These are phyloP conservation scores for Chenopodium formosanum DNA, from an alignment of 148 eudicot species.

Conservation along the genomic window DNA sequence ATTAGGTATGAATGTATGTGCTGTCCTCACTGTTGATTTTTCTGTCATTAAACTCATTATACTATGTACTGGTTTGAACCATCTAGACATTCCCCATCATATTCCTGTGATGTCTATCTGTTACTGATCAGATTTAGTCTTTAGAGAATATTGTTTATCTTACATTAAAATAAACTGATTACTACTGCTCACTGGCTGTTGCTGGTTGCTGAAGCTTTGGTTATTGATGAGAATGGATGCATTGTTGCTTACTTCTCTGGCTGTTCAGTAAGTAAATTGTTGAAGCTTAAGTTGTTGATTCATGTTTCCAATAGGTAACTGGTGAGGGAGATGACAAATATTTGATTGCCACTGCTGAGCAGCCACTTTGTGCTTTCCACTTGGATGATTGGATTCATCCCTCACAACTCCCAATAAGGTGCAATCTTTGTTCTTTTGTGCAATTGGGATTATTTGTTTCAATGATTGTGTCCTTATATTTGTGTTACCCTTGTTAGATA, in stretches of 20 bases:
- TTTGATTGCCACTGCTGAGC: constrained; percentile 96
- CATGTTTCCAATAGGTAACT: constrained; percentile 47
- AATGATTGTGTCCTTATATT: constrained; percentile 13
- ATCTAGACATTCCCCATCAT: background rate
- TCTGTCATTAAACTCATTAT: background rate
- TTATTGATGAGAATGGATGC: constrained; percentile 1
- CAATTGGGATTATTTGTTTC: background rate
- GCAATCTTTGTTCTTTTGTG: background rate
- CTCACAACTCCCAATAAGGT: constrained; percentile 76
- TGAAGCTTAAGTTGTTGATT: constrained; percentile 18
- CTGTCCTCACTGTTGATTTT: background rate
- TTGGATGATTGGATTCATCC: constrained; percentile 89
- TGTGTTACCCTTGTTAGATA: constrained; percentile 41
- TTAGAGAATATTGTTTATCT: too few species aligned
- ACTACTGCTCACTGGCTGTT: background rate
- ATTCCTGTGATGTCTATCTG: background rate
- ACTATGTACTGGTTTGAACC: background rate
- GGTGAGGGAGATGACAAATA: constrained; percentile 97
- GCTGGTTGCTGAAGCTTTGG: background rate
- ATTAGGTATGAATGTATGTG: background rate
- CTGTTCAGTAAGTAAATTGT: too few species aligned
- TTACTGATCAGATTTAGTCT: background rate
- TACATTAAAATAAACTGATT: too few species aligned
- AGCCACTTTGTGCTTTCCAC: constrained; percentile 95
- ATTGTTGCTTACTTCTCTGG: background rate